Evolutionary conservation across 768 basidiomycete genomes (phyloP), one percentile per base, ranked within the genome.

Genomic region (Leccinum imitatum): DNA sequence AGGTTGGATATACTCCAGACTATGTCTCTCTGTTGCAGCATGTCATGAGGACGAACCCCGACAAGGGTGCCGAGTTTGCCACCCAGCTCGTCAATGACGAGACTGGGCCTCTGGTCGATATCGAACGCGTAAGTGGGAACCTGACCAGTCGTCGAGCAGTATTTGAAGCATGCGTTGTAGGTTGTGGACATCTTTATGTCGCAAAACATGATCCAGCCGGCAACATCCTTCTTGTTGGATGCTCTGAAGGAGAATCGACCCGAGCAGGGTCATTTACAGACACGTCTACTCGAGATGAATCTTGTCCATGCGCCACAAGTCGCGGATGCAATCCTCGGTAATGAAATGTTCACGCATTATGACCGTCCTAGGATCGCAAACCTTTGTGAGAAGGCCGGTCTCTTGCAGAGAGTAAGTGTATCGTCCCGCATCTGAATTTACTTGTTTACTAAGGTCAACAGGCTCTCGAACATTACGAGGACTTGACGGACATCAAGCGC

Each of bases 121-220:
- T 98, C 59, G 96, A 98, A 73, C 81, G 95, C 56, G 95, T 89
- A 67, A 60, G 84, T 75, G 27, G 17, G 53, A 41, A 13, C 47
- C 37, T 39, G 37, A 33, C 10, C 6, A 21, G 30, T 54, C 17
- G 33, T 50, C 33, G 55, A 47, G 14, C 47, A 25, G 17, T 30
- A 51, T n/a, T 19, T 53, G 37, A 30, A 21, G 50, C 50, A 54
- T 33, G 50, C 50, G n/a, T 58, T 33, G 50, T 31, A 90, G 87
- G 91, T 98, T 57, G 95, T 98, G 61, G 97, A 99, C 69, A 97
- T 98, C 68, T 98, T 99, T 81, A 97, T 98, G 94, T 90, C 91
- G 0, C 95, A 97, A 73, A 98, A 98, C 77, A 93, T 98, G 94
- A 95, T 98, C 59, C 97, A 98, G 74, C 96, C 95, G 19, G 97